Conservation (phyloP, 148 eudicot genomes). For the Silene conica region DNA sequence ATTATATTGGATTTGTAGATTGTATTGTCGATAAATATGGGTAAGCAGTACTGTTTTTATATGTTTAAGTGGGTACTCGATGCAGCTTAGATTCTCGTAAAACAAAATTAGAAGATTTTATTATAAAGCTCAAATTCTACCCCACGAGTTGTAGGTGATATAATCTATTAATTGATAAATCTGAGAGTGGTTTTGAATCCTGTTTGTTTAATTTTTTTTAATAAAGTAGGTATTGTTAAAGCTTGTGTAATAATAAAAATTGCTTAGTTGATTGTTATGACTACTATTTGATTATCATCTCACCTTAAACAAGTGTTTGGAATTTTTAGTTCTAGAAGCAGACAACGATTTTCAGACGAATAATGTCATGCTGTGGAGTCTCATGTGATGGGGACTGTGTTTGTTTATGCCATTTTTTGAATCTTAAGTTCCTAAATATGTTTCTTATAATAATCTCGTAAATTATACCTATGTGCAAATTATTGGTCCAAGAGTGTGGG, state of each 20-base stretch:
- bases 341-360: slow-evolving; percentile 12
- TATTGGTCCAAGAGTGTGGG: neutral
- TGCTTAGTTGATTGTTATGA: neutral
- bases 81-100: too few species aligned
- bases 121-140: too few species aligned
- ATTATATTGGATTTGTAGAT: neutral
- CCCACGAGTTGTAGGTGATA: too few species aligned
- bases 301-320: neutral
- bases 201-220: neutral
- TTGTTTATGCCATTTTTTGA: neutral
- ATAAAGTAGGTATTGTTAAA: neutral
- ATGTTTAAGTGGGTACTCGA: too few species aligned
- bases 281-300: neutral
- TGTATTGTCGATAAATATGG: too few species aligned
- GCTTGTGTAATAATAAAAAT: too few species aligned
- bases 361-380: slow-evolving; percentile 18
- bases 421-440: neutral
- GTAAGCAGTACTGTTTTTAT: too few species aligned
- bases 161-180: too few species aligned
- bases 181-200: neutral
- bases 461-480: slow-evolving; percentile 6
- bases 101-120: too few species aligned
- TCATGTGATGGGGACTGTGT: slow-evolving; percentile 23
- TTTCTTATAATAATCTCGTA: slow-evolving; percentile 1
- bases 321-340: neutral